Evolutionary conservation across 148 eudicot species (phyloP), one percentile per base, ranked within the genome.

Genomic region (Cornus suecica): DNA sequence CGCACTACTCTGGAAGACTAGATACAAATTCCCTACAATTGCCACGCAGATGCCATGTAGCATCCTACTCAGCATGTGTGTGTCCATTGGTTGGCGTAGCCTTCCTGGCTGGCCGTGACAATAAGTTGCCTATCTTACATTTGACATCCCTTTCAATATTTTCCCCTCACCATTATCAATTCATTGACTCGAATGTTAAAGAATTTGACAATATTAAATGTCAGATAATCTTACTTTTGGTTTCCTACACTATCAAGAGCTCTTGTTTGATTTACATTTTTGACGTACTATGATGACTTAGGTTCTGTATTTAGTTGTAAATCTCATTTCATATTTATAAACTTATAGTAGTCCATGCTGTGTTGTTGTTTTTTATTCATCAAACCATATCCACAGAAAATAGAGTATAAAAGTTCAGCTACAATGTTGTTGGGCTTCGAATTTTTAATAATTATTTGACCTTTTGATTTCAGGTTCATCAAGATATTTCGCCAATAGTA

Each of bases 401-500:
- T 42, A 54, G 73, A n/a, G 32, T 4, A 32, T 3, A 32, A 32
- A 0, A 32, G 37, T 3, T 8, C 26, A 41, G 14, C 3, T 52
- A 4, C 10, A 22, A 42, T 3, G 37, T 37, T 18, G 52, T 71
- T 4, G 41, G 52, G 25, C 28, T 63, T 74, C 32, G n/a, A n/a
- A n/a, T 52, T 78, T 78, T 54, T 2, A 25, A 10, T 37, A 65
- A 8, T 25, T 72, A 42, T 37, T 8, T 30, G 68, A 75, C 16
- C 30, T 67, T 45, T 25, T 77, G 54, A 68, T 74, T 80, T 80
- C 88, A 95, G 99, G 98, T 92, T 83, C 91, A 77, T 18, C 90
- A 91, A 80, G 97, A 91, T 73, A 84, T 93, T 70, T 89, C 97
- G 80, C 93, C 97, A 34, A 79, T 93, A 64, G 97, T 86, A 27